Conservation (phyloP, 176 grass and related monocot genomes). For the Triticum timopheevii region DNA sequence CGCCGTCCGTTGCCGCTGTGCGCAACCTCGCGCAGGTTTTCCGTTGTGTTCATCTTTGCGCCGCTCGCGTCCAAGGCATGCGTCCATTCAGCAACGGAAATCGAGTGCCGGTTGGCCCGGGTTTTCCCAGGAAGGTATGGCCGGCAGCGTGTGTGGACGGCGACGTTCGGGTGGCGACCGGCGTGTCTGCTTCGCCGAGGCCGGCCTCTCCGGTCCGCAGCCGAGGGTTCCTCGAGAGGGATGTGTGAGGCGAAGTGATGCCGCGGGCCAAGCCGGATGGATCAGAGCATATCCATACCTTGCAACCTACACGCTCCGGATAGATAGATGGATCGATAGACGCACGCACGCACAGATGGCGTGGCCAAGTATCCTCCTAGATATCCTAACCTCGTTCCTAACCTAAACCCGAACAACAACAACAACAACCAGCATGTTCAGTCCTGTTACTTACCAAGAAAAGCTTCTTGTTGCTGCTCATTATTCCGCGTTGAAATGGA, state of each 20-base stretch:
- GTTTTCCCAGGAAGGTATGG: neutral
- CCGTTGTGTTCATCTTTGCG: neutral
- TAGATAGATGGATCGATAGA: neutral
- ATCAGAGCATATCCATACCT: conserved; percentile 15
- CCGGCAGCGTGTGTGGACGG: neutral
- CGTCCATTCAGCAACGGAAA: conserved; percentile 8
- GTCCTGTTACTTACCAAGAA: conserved; percentile 17
- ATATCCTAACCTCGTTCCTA: neutral
- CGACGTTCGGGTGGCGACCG: conserved; percentile 9
- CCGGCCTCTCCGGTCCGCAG: neutral
- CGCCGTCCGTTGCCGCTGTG: neutral
- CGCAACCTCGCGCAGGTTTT: neutral
- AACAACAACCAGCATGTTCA: neutral
- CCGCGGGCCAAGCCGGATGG: neutral
- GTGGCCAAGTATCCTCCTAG: neutral
- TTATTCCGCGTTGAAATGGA: conserved; percentile 14
- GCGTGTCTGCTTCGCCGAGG: conserved; percentile 4
- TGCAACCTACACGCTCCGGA: neutral
- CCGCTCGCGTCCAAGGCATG: neutral
- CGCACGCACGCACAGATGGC: neutral
- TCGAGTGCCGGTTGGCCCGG: neutral
- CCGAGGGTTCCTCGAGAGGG: conserved; percentile 30
- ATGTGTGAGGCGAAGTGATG: conserved; percentile 25
- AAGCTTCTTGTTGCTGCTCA: neutral
- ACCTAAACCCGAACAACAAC: neutral